A percentile compares a stretch with the other conserved stretches of the same genome.
Evolutionary conservation across 257 asterid species (phyloP).

Genomic region (Gentiana dahurica): DNA sequence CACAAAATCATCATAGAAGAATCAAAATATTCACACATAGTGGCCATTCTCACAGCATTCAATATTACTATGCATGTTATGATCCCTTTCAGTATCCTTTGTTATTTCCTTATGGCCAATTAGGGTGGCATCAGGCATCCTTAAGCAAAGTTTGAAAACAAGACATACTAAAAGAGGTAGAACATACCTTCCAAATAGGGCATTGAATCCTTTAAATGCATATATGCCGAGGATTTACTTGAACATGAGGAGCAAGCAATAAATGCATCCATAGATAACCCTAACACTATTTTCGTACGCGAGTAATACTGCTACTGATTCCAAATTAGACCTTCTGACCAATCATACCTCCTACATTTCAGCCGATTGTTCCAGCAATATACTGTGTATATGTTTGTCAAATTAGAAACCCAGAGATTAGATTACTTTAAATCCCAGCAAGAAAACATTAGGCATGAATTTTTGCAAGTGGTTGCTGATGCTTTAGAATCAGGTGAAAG

Average conservation of each 20-base stretch:
- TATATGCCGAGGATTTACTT: not conserved
- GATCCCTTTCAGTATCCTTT: not conserved
- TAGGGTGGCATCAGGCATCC: not conserved
- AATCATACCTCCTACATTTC: not conserved
- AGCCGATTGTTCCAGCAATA: not conserved
- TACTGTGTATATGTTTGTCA: not conserved
- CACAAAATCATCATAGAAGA: not conserved
- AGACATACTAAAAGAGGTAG: too few species aligned
- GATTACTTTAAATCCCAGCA: not conserved
- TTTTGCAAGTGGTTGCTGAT: not conserved
- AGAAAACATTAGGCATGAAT: not conserved
- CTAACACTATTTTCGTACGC: not conserved
- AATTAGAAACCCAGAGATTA: not conserved
- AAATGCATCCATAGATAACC: too few species aligned
- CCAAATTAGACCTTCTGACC: not conserved
- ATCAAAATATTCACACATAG: not conserved
- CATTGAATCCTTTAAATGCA: too few species aligned
- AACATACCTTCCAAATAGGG: too few species aligned
- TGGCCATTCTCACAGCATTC: not conserved
- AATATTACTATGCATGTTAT: constrained; percentile 1
- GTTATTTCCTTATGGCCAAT: not conserved
- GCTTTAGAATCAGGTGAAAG: not conserved
- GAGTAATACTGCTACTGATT: not conserved
- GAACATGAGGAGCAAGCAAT: not conserved
- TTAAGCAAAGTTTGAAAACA: not conserved